Percentiles rank a stretch among this genome's conserved stretches.
phyloP scores from a whole-genome alignment of 225 moss, liverwort and hornwort species.

The Rhytidiadelphus loreus region DNA sequence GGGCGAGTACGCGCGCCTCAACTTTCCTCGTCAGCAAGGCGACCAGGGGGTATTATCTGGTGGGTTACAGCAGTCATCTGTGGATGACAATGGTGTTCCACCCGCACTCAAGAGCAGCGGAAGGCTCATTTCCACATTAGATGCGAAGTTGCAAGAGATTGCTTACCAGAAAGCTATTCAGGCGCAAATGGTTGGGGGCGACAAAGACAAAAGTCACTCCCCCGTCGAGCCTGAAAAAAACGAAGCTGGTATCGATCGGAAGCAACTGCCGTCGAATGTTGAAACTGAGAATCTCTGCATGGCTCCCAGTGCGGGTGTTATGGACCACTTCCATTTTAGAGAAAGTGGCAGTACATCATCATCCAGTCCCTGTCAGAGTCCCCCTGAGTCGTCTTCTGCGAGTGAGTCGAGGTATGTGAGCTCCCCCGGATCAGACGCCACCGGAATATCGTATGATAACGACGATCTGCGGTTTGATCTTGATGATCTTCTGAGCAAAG shows the following conservation, averaged over 20 bases:
- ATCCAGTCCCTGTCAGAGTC: slow-evolving; percentile 21
- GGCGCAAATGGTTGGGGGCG: slow-evolving; percentile 36
- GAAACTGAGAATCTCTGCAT: background rate
- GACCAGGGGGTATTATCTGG: slow-evolving; percentile 24
- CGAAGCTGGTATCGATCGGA: background rate
- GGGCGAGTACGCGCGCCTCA: slow-evolving; percentile 78
- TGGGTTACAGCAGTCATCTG: slow-evolving; percentile 7
- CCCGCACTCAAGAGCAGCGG: slow-evolving; percentile 16
- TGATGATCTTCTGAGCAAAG: slow-evolving; percentile 6
- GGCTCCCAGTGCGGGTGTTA: background rate
- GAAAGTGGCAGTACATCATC: slow-evolving; percentile 34
- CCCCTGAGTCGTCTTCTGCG: slow-evolving; percentile 22
- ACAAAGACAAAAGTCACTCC: slow-evolving; percentile 5
- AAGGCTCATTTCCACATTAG: slow-evolving; percentile 35
- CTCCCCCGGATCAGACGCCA: slow-evolving; percentile 14
- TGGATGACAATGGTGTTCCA: slow-evolving; percentile 16
- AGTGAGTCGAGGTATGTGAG: slow-evolving; percentile 31
- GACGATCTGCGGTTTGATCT: slow-evolving; percentile 1
- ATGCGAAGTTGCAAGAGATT: slow-evolving; percentile 60
- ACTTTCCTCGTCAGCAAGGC: slow-evolving; percentile 55
- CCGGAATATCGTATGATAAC: background rate
- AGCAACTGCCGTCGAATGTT: background rate
- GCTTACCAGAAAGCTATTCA: slow-evolving; percentile 46
- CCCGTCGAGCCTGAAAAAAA: slow-evolving; percentile 11
- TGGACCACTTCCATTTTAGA: slow-evolving; percentile 33